Evolutionary conservation across 2,329 filamentous ascomycete species (phyloP), one percentile per base, ranked within the genome.

Genomic region (Aurifilum marmelostoma): DNA sequence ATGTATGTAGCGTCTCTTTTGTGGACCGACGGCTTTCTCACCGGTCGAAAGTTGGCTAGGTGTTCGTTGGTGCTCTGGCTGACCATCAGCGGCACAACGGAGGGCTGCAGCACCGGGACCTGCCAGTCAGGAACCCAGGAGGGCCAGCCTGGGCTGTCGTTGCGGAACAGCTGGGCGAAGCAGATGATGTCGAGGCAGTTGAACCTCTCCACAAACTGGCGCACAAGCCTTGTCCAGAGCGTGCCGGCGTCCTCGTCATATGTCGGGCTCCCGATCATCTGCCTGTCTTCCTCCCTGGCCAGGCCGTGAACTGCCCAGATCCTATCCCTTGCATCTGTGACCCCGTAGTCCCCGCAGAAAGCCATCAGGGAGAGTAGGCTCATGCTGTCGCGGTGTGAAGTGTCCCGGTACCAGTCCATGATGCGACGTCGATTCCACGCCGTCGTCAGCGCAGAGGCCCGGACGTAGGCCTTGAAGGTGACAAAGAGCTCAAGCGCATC

Each of bases 51-150:
- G 21, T 67, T 69, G 24, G 59, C 68, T 7, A 69, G 54, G 1
- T 65, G 56, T 3, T 67, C 68, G 11, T 64, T 67, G 1, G 68
- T 21, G 24, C 68, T 69, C 32, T 69, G 68, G 37, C 65, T 67
- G 21, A 67, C 65, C 67, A 69, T 69, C 1, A 67, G 60, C 50
- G 68, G 65, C 9, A 69, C 68, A 24, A 67, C 65, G 24, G 41
- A 58, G 14, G 68, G 68, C 3, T 47, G 65, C 34, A 16, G 11
- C 3, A 43, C 43, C 8, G 37, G 32, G 16, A 64, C 60, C 27
- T 60, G 68, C 68, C 68, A 69, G 41, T 69, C 65, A 6, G 65
- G 68, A 8, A 67, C 27, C 68, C 68, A 69, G 14, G 63, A 63
- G 12, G 68, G 68, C 68, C 65, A 69, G 52, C 24, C 65, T 0